Base-by-base conservation (phyloP, 208 protist genomes). In the Leishmania arabica region DNA sequence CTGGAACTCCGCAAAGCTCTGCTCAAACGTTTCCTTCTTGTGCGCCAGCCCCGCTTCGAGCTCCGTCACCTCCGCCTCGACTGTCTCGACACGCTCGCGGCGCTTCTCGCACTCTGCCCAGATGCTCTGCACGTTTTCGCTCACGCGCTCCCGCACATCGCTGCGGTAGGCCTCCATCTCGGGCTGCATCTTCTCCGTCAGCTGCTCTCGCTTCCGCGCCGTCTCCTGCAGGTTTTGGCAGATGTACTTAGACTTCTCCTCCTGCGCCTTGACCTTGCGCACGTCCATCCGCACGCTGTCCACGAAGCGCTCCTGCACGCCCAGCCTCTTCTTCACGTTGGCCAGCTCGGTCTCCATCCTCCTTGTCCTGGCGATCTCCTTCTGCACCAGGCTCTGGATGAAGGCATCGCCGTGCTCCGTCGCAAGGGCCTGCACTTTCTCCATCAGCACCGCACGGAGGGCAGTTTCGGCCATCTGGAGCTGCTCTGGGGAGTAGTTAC, bases 261-360 rank as follows among this genome's bases (percentile, higher is more conserved):
- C 85, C 42, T 74, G 71, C 21, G 78, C 74, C 15, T 73, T 81
- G 3, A 73, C 72, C 45, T 89, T 91, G 34, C 75, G 62, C 31
- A 91, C 51, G 49, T 85, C 78, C 13, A 45, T 54, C 65, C 86
- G 85, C 37, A 89, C 19, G 2, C 84, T 82, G 11, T 91, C 85
- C 17, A 91, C 80, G 9, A 86, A 80, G 42, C 83, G 90, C 24
- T 80, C 77, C 64, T 89, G 69, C 8, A 54, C 83, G 2, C 65
- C 77, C 11, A 89, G 54, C 83, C 89, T 90, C 76, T 93, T 95
- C 70, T 93, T 93, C 49, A 88, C 1, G 1, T 70, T 77, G 17
- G 90, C 88, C 49, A 96, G 53, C n/a, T 97, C 90, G 3, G 91
- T 84, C 74, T 95, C 90, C 79, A 88, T 84, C 80, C 91, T 90